These are phyloP conservation scores for Telfairia occidentalis DNA, from an alignment of 331 rosid species.

Conservation along the genomic window DNA sequence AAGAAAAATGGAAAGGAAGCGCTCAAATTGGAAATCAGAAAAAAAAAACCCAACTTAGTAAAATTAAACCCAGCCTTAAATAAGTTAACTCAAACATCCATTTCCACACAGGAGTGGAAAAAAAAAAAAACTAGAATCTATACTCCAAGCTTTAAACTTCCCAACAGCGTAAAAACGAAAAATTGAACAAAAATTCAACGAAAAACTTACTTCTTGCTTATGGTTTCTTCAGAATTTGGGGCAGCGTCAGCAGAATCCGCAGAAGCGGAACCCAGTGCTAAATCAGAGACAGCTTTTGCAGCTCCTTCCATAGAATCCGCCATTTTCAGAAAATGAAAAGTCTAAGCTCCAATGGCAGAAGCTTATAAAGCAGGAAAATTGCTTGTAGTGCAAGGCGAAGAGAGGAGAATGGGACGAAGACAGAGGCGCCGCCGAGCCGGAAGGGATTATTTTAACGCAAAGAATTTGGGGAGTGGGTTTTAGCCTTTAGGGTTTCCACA, in stretches of 20 bases:
- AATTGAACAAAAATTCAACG: not conserved
- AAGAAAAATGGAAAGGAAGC: not conserved
- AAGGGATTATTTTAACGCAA: not conserved
- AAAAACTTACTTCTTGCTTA: conserved; percentile 33
- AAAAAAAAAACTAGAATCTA: not conserved
- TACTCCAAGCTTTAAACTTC: not conserved
- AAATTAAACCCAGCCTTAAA: not conserved
- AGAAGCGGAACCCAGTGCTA: not conserved
- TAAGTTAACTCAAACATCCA: not conserved
- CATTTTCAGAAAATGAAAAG: not conserved
- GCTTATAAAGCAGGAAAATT: not conserved
- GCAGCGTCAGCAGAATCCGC: not conserved
- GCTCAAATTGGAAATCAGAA: not conserved
- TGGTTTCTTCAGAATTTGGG: conserved; percentile 15
- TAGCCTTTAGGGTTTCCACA: not conserved
- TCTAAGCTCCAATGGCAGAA: not conserved
- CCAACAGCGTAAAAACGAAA: not conserved
- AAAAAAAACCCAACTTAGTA: not conserved
- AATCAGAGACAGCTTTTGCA: not conserved
- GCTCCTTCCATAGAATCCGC: not conserved
- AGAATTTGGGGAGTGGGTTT: not conserved
- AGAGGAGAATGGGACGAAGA: not conserved
- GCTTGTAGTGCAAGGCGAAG: not conserved
- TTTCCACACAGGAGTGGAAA: not conserved
- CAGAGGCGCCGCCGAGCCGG: not conserved